Base-by-base conservation (phyloP, 768 basidiomycete genomes). In the Lactarius sanguifluus region DNA sequence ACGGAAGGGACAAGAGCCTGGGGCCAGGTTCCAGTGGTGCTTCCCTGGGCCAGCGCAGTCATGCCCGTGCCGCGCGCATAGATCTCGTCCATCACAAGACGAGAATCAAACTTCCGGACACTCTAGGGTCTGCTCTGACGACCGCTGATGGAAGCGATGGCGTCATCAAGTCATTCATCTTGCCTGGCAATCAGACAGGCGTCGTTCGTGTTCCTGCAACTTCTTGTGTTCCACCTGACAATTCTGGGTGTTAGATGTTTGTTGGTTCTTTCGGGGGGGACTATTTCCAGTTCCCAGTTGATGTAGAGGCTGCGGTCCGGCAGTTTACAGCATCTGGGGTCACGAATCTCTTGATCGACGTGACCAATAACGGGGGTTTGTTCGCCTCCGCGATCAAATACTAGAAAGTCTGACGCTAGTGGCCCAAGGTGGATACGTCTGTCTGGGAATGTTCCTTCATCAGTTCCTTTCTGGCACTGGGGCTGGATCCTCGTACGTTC, bases 291-390 rank as follows among this genome's bases (percentile, higher is more conserved):
- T 87, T 87, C 80, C 85, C 85, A 74, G 66, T 72, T 1, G 85
- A 87, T 67, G 77, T 81, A 0, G 79, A 78, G 1, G 75, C 81
- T 9, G 80, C 83, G 1, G 73, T 86, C 65, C 69, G 69, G 1
- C 71, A 78, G 3, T 84, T 88, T 76, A 74, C 85, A 68, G 67
- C 72, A 0, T 78, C 80, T 2, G 83, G 83, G 5, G 82, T 86
- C 15, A 81, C 78, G 0, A 80, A 79, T 36, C 74, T 88, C 13
- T 68, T 88, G 28, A 79, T 89, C 54, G 87, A 88, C 72, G 72
- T 87, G 41, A 83, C 83, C 16, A 85, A 87, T 73, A 89, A 89
- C 68, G 83, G 82, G 62, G 87, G 86, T 82, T 54, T 16, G 80
- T 67, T 40, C 18, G 18, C 41, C 23, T 30, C n/a, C 32, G 9